A percentile compares a stretch with the other conserved stretches of the same genome.
phyloP scores from a whole-genome alignment of 352 stramenopile genomes.

The Phytophthora europaea region DNA sequence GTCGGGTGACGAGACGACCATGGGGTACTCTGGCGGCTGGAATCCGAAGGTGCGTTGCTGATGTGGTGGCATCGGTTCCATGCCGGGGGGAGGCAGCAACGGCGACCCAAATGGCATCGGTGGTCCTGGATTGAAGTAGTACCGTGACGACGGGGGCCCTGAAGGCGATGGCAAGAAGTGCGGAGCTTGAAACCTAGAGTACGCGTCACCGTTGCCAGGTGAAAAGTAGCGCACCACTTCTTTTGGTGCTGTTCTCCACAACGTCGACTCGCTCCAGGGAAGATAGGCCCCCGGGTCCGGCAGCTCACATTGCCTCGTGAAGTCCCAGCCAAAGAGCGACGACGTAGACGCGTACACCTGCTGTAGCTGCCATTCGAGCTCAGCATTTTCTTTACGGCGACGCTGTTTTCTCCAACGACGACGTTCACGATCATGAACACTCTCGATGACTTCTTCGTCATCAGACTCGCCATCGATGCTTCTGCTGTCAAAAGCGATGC shows the following conservation, averaged over 20 bases:
- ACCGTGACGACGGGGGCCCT: conserved; percentile 43
- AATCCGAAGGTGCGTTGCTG: conserved; percentile 27
- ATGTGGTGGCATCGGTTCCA: conserved; percentile 16
- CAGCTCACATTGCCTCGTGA: conserved; percentile 65
- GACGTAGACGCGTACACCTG: conserved; percentile 81
- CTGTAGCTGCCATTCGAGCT: conserved; percentile 76
- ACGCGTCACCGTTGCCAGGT: conserved; percentile 40
- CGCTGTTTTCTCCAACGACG: conserved; percentile 43
- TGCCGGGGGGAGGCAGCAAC: conserved; percentile 17
- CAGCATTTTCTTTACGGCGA: conserved; percentile 56
- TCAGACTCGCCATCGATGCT: conserved; percentile 33
- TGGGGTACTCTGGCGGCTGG: conserved; percentile 21
- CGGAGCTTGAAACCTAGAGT: conserved; percentile 32
- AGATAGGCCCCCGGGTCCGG: conserved; percentile 20
- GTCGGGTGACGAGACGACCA: conserved; percentile 48
- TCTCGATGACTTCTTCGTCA: conserved; percentile 36
- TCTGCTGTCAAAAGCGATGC: conserved; percentile 19
- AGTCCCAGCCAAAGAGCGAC: conserved; percentile 83
- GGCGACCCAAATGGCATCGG: conserved; percentile 22
- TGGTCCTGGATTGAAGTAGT: conserved; percentile 54
- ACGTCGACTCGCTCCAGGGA: conserved; percentile 56
- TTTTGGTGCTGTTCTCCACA: conserved; percentile 75
- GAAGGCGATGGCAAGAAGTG: conserved; percentile 23
- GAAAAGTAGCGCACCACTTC: conserved; percentile 84
- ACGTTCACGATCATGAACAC: conserved; percentile 15